These are phyloP conservation scores for Wallacemonas collosoma DNA, from an alignment of 208 protist genomes.

Conservation along the genomic window DNA sequence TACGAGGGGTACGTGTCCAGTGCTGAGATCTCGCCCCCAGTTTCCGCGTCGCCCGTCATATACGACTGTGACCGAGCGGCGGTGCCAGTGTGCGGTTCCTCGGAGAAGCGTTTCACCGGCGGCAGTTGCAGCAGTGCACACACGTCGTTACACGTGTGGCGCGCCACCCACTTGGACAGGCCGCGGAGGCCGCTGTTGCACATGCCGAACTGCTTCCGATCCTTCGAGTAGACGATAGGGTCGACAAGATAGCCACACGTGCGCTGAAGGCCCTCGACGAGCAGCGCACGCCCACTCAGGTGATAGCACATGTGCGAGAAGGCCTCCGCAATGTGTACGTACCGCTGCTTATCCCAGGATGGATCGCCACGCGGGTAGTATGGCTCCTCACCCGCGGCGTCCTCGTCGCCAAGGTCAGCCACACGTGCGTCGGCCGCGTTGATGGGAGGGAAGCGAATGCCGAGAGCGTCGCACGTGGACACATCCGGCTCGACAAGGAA, in stretches of 20 bases:
- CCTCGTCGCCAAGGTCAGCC: conserved; percentile 20
- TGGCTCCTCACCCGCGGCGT: conserved; percentile 7
- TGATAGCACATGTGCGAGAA: conserved; percentile 71
- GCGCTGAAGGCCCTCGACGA: conserved; percentile 56
- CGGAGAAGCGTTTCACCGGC: not conserved
- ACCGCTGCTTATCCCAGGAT: conserved; percentile 25
- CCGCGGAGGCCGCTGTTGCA: conserved; percentile 50
- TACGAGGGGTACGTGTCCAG: conserved; percentile 8
- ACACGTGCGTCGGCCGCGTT: conserved; percentile 26
- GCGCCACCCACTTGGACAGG: conserved; percentile 43
- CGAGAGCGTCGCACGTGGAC: conserved; percentile 44
- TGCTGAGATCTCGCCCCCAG: not conserved
- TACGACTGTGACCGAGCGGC: too few relatives aligned
- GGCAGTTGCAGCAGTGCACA: conserved; percentile 25
- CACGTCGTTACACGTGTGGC: conserved; percentile 59
- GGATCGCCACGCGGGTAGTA: conserved; percentile 32
- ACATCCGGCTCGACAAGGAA: conserved; percentile 73
- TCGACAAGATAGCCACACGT: conserved; percentile 59
- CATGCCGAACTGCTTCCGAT: conserved; percentile 58
- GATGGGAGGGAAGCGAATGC: conserved; percentile 43
- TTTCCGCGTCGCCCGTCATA: not conserved
- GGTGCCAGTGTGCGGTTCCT: not conserved
- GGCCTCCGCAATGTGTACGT: conserved; percentile 62
- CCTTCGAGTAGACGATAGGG: conserved; percentile 57
- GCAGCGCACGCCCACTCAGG: conserved; percentile 26